phyloP scores from a whole-genome alignment of 352 stramenopile species.

The Phytophthora lateralis region DNA sequence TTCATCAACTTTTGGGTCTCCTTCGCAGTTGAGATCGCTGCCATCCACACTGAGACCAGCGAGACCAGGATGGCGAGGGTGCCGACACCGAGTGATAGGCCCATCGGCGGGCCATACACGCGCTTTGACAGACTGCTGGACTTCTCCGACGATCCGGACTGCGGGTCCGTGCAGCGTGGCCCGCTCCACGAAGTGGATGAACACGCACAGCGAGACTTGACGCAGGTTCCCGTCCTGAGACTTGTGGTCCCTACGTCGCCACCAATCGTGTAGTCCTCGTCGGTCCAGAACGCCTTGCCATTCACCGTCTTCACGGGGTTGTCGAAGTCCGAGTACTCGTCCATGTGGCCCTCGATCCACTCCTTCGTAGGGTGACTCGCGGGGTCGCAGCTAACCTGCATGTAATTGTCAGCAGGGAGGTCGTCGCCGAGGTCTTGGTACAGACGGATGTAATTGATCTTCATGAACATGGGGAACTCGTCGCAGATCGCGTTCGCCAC shows the following conservation, averaged over 20 bases:
- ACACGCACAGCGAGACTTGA: constrained; percentile 62
- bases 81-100: constrained; percentile 37
- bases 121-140: constrained; percentile 34
- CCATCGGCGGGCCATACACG: constrained; percentile 49
- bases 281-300: constrained; percentile 53
- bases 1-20: constrained; percentile 26
- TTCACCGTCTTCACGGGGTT: constrained; percentile 52
- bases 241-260: constrained; percentile 11
- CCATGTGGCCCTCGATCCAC: constrained; percentile 69
- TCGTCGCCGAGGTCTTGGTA: constrained; percentile 63
- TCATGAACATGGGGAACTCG: constrained; percentile 77
- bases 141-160: constrained; percentile 35
- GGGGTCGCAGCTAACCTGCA: constrained; percentile 67
- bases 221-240: constrained; percentile 55
- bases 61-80: constrained; percentile 39
- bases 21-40: constrained; percentile 25
- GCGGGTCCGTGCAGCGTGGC: constrained; percentile 47
- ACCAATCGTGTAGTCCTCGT: constrained; percentile 68
- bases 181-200: constrained; percentile 55
- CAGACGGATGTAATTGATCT: constrained; percentile 74
- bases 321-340: constrained; percentile 62
- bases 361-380: constrained; percentile 58
- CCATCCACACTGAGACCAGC: constrained; percentile 35
- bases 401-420: constrained; percentile 46
- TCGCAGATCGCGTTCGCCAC: no score